Conservation (phyloP, 371 early-diverging fungal species). For the Coemansia sp. region DNA sequence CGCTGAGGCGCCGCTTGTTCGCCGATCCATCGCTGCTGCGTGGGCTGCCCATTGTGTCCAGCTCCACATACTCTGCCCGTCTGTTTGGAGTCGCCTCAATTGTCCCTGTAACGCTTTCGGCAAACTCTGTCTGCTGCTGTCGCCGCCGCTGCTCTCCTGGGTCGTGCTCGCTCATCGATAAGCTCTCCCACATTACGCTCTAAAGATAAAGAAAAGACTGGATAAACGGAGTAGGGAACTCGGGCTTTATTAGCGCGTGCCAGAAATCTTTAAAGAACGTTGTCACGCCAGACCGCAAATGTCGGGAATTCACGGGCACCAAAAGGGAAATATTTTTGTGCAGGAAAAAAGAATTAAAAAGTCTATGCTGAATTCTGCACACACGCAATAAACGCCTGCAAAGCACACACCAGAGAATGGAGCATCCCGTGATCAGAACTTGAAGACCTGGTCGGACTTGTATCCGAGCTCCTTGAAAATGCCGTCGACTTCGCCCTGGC, state of each 20-base stretch:
- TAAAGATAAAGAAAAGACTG: background rate
- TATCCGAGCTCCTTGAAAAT: conserved; percentile 85
- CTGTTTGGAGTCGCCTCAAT: background rate
- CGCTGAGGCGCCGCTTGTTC: background rate
- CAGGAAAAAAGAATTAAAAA: background rate
- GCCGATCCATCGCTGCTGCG: conserved; percentile 4
- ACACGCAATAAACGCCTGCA: background rate
- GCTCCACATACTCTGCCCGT: conserved; percentile 21
- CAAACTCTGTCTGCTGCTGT: conserved; percentile 1
- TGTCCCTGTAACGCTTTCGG: background rate
- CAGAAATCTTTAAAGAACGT: conserved; percentile 1
- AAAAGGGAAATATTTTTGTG: background rate
- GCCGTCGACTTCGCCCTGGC: conserved; percentile 83
- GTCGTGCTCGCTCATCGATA: conserved; percentile 24
- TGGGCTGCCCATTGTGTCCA: conserved; percentile 11
- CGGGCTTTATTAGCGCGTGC: background rate
- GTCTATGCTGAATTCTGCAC: background rate
- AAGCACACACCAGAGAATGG: background rate
- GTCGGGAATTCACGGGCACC: background rate
- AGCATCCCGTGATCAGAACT: conserved; percentile 63
- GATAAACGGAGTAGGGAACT: background rate
- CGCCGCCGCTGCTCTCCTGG: conserved; percentile 11
- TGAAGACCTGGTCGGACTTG: conserved; percentile 74
- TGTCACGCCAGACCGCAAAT: background rate
- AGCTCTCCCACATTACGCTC: conserved; percentile 23